Conservation (phyloP, 306 rosid genomes). For the Cicer judaicum region DNA sequence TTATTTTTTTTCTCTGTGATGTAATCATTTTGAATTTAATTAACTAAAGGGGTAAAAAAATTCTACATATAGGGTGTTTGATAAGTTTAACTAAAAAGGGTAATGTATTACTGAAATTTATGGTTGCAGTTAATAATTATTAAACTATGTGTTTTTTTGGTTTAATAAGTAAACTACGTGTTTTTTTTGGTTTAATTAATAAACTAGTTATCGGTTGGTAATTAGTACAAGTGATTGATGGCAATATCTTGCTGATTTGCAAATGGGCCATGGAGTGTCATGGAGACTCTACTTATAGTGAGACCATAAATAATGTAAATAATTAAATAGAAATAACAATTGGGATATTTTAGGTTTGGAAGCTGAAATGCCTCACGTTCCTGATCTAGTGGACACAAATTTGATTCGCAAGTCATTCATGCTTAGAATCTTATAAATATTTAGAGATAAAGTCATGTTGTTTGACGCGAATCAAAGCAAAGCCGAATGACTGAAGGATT, state of each 20-base stretch:
- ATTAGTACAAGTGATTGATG: neutral
- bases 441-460: neutral
- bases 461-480: slow-evolving; percentile 17
- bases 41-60: too few species aligned
- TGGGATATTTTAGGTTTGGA: slow-evolving; percentile 19
- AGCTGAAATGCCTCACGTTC: neutral
- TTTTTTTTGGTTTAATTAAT: too few species aligned
- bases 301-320: slow-evolving; percentile 5
- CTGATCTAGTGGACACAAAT: slow-evolving; percentile 31
- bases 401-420: slow-evolving; percentile 1
- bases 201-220: too few species aligned
- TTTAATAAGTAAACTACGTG: too few species aligned
- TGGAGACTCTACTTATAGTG: neutral
- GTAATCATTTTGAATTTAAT: too few species aligned
- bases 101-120: too few species aligned
- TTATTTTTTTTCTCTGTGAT: too few species aligned
- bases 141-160: too few species aligned
- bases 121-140: too few species aligned
- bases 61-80: too few species aligned
- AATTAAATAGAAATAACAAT: neutral
- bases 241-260: slow-evolving; percentile 24
- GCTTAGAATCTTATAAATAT: slow-evolving; percentile 32
- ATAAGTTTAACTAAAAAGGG: too few species aligned
- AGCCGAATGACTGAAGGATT: slow-evolving; percentile 1
- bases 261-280: slow-evolving; percentile 28